Conservation (phyloP, 306 rosid species). For the Begonia masoniana region DNA sequence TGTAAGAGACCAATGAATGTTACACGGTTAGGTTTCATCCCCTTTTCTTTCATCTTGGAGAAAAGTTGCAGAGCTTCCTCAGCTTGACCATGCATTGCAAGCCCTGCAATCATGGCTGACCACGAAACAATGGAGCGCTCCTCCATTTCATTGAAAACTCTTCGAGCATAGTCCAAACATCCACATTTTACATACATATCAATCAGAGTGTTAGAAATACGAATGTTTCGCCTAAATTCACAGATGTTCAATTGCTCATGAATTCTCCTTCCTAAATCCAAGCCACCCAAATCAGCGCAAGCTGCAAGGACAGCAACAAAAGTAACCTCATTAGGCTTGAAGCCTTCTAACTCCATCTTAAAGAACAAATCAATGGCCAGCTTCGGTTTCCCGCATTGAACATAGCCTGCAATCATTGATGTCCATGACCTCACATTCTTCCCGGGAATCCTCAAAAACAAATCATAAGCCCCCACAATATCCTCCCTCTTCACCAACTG, state of each 20-base stretch:
- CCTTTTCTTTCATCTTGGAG: slow-evolving; percentile 21
- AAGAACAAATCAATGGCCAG: slow-evolving; percentile 27
- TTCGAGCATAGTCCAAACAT: slow-evolving; percentile 31
- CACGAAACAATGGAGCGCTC: slow-evolving; percentile 37
- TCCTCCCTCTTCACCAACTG: slow-evolving; percentile 23
- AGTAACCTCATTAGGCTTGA: slow-evolving; percentile 36
- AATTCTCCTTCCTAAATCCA: slow-evolving; percentile 34
- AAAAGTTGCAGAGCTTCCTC: slow-evolving; percentile 33
- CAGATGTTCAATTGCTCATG: slow-evolving; percentile 24
- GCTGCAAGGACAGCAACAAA: slow-evolving; percentile 37
- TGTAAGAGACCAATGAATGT: slow-evolving; percentile 39
- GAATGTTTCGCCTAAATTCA: slow-evolving; percentile 22
- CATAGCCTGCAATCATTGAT: slow-evolving; percentile 37
- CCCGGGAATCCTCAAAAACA: slow-evolving; percentile 25
- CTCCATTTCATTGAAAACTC: slow-evolving; percentile 21
- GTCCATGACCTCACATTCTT: slow-evolving; percentile 56
- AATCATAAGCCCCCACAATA: slow-evolving; percentile 23
- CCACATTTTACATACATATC: slow-evolving; percentile 53
- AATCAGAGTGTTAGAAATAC: slow-evolving; percentile 32
- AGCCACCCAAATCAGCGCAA: slow-evolving; percentile 39
- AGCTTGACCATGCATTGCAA: slow-evolving; percentile 38
- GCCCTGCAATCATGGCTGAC: slow-evolving; percentile 46
- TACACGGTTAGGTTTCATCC: slow-evolving; percentile 33
- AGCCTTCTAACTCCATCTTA: slow-evolving; percentile 33
- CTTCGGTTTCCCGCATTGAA: slow-evolving; percentile 35